phyloP scores from a whole-genome alignment of 2,329 filamentous ascomycete genomes.

The Trichoderma polysporum region DNA sequence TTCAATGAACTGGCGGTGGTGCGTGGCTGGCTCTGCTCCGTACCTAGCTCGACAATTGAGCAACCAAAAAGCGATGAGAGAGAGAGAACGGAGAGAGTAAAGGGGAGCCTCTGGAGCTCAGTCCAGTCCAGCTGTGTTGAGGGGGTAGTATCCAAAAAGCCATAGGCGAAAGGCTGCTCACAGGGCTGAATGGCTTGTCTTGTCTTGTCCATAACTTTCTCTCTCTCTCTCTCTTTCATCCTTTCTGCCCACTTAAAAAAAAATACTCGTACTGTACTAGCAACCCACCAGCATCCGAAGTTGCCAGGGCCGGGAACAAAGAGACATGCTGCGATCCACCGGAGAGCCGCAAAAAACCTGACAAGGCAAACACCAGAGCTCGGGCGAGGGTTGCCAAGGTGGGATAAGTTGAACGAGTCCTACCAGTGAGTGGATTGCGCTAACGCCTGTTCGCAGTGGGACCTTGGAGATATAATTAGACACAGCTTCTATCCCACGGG shows the following conservation, averaged over 20 bases:
- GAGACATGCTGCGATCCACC: not conserved
- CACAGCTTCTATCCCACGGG: not conserved
- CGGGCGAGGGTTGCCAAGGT: not conserved
- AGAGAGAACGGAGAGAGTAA: not conserved
- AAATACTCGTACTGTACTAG: not conserved
- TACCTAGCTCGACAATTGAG: not conserved
- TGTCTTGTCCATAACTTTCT: constrained; percentile 4
- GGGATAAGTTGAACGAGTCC: not conserved
- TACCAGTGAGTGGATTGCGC: not conserved
- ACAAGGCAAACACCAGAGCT: not conserved
- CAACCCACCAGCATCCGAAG: not conserved
- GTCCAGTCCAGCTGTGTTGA: not conserved
- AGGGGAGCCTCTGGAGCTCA: not conserved
- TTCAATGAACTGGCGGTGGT: no score
- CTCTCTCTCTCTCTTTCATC: not conserved
- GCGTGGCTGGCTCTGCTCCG: no score
- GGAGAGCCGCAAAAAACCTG: not conserved
- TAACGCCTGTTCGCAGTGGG: not conserved
- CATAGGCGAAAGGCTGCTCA: constrained; percentile 2
- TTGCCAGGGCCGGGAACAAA: not conserved
- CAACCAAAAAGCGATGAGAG: not conserved
- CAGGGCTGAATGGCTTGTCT: constrained; percentile 11
- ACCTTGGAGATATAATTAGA: constrained; percentile 5
- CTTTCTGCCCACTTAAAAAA: not conserved
- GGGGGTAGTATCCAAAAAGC: not conserved